Base-by-base conservation (phyloP, 352 stramenopile species). In the Pythium phragmitis region DNA sequence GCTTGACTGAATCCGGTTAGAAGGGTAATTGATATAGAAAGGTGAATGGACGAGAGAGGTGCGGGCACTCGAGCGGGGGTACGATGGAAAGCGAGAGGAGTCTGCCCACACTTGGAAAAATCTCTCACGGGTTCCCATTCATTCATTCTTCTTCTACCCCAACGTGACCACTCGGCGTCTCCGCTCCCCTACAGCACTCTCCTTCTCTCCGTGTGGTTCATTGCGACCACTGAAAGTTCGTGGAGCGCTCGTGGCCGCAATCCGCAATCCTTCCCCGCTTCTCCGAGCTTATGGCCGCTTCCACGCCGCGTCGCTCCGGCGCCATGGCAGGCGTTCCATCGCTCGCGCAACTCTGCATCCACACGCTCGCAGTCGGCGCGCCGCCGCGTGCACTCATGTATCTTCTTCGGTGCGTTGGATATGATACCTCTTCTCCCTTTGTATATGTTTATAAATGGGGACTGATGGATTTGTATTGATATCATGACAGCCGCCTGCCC, bases 311-410 rank as follows among this genome's bases (percentile, higher is more conserved):
- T 41, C 36, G 26, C 34, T 19, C 21, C 28, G 36, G 57, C 42
- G 26, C 43, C 33, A 12, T 49, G 14, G 23, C 61, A 13, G 63
- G 39, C 45, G 65, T 79, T 56, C 81, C 80, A 26, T 80, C 82
- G 52, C 67, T 93, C 65, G 67, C 74, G 30, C 77, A 75, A 57
- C 76, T 89, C 41, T 93, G 84, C 52, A 73, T 93, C 61, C 70
- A 79, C 34, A 67, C 74, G 39, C 70, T 93, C 42, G 84, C 80
- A 23, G 56, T 65, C 12, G 80, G 72, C 51, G 79, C 82, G 19
- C 79, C 82, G 17, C 80, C 78, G 36, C 82, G 79, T 41, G 77
- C 80, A 37, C 68, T 91, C 53, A 74, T 82, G 50, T 70, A 56
- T 50, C 71, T 91, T 42, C 51, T 92, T 34, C 80, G 84, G 84